Evolutionary conservation across 768 basidiomycete genomes (phyloP), one percentile per base, ranked within the genome.

Genomic region (Rhodotorula sphaerocarpa): DNA sequence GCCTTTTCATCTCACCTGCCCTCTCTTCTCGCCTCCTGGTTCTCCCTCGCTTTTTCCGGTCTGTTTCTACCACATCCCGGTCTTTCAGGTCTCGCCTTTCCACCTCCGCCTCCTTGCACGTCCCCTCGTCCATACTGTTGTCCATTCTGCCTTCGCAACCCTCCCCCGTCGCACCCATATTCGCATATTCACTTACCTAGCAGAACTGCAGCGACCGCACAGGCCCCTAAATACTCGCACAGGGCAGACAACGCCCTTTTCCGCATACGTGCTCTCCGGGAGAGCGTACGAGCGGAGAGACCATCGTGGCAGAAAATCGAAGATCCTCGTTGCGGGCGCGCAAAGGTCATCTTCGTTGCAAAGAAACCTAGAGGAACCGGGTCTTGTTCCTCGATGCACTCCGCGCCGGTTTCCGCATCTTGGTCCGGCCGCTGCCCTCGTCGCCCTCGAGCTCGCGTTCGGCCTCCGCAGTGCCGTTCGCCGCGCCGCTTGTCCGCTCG

Each of bases 311-410:
- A n/a, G n/a, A n/a, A n/a, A n/a, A n/a, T n/a, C n/a, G n/a, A n/a
- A n/a, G n/a, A n/a, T n/a, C n/a, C n/a, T n/a, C n/a, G n/a, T n/a
- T n/a, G n/a, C n/a, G n/a, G n/a, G n/a, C n/a, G n/a, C n/a, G n/a
- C n/a, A n/a, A n/a, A n/a, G n/a, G n/a, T n/a, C n/a, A n/a, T n/a
- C n/a, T n/a, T n/a, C n/a, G n/a, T n/a, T n/a, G n/a, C n/a, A n/a
- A n/a, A n/a, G n/a, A n/a, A n/a, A n/a, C n/a, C 51, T 62, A 55
- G 50, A 69, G 16, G 30, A 52, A 55, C 30, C 64, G 36, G 31
- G 60, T 64, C 48, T 81, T 82, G 75, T 92, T 96, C 78, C 84
- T 90, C 74, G 88, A 90, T 34, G 91, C 93, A 73, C 90, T 95
- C 55, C 93, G 80, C 55, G 86, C 80, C 14, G 84, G 87, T 71